Evolutionary conservation across 148 eudicot genomes (phyloP).

Genomic region (Spergularia bocconei): DNA sequence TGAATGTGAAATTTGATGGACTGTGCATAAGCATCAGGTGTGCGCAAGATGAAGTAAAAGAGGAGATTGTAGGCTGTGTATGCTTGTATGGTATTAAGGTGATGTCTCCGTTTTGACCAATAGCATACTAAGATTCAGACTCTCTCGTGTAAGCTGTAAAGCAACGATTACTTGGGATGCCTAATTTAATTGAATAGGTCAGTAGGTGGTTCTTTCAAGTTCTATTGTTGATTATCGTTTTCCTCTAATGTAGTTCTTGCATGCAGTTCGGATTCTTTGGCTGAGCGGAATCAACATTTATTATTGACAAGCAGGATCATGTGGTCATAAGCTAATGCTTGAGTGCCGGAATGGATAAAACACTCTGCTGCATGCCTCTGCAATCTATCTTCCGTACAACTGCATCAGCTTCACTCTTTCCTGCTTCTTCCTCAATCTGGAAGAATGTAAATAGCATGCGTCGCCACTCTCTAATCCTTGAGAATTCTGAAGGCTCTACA

Average conservation of each 20-base stretch:
- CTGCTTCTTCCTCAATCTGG: not conserved
- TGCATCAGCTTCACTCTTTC: slow-evolving; percentile 16
- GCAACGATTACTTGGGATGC: not conserved
- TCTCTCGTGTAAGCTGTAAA: not conserved
- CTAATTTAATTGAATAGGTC: not conserved
- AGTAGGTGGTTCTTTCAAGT: too few species aligned
- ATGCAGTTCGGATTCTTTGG: not conserved
- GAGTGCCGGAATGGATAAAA: slow-evolving; percentile 24
- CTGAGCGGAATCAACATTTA: not conserved
- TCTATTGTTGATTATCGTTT: not conserved
- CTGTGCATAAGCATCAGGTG: not conserved
- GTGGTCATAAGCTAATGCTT: slow-evolving; percentile 14
- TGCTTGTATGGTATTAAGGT: not conserved
- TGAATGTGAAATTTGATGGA: not conserved
- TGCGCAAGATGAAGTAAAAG: not conserved
- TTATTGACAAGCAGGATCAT: slow-evolving; percentile 11
- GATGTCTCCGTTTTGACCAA: not conserved
- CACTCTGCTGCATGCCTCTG: slow-evolving; percentile 20
- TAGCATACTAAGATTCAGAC: not conserved
- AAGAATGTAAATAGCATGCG: slow-evolving; percentile 16
- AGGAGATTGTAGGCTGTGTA: not conserved
- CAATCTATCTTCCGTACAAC: slow-evolving; percentile 13
- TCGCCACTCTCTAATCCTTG: slow-evolving; percentile 29
- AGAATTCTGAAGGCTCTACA: slow-evolving; percentile 32
- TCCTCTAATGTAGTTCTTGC: not conserved